These are phyloP conservation scores for Hypoxylon sp. DNA, from an alignment of 2,329 filamentous ascomycete species.

Conservation along the genomic window DNA sequence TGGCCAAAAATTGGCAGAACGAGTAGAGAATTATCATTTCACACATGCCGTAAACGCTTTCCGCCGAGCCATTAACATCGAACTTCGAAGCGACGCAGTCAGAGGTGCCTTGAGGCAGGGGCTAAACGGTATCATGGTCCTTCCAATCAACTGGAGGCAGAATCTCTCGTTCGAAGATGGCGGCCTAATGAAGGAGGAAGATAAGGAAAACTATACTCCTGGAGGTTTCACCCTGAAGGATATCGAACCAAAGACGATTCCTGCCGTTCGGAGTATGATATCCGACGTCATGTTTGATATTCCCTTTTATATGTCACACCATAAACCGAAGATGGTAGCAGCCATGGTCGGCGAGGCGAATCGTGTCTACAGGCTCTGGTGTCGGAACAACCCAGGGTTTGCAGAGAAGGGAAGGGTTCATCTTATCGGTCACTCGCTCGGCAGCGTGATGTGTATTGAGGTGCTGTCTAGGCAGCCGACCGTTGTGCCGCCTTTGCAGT, in stretches of 20 bases:
- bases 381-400: constrained; percentile 91
- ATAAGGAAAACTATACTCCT: constrained; percentile 67
- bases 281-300: constrained; percentile 99
- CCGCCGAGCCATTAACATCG: constrained; percentile 86
- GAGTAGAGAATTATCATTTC: constrained; percentile 96
- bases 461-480: constrained; percentile 92
- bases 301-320: constrained; percentile 96
- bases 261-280: constrained; percentile 92
- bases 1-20: constrained; percentile 93
- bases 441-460: constrained; percentile 94
- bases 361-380: constrained; percentile 95
- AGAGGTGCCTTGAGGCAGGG: constrained; percentile 80
- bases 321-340: constrained; percentile 94
- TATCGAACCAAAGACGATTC: constrained; percentile 91
- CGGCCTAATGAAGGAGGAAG: constrained; percentile 70
- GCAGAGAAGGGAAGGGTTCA: constrained; percentile 86
- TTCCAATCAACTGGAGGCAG: constrained; percentile 95
- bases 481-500: constrained; percentile 67
- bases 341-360: constrained; percentile 93
- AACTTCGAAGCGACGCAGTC: constrained; percentile 81
- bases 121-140: constrained; percentile 92
- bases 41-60: constrained; percentile 96
- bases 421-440: constrained; percentile 91
- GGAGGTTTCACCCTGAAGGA: constrained; percentile 80
- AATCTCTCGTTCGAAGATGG: constrained; percentile 89